Evolutionary conservation across 2,329 filamentous ascomycete species (phyloP).

Genomic region (Thielaviopsis ethacetica): DNA sequence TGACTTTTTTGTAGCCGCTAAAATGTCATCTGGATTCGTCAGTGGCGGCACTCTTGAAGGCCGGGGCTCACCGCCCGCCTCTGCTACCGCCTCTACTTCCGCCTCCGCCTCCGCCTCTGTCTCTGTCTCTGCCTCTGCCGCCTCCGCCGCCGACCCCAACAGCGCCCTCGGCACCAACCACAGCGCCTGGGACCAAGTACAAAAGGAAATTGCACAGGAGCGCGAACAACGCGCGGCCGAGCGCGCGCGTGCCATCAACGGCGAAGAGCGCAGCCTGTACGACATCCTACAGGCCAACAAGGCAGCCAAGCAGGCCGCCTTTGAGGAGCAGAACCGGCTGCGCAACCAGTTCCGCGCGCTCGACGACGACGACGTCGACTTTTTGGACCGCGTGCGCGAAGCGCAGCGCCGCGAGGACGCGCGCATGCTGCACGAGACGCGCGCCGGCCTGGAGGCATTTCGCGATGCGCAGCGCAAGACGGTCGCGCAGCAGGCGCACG

Average conservation of each 20-base stretch:
- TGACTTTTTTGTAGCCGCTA: neutral
- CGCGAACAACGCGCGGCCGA: constrained; percentile 36
- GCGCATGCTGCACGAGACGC: constrained; percentile 34
- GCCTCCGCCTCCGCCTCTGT: constrained; percentile 13
- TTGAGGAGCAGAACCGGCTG: constrained; percentile 56
- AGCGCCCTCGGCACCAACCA: constrained; percentile 14
- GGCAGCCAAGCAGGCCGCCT: constrained; percentile 70
- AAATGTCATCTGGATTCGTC: constrained; percentile 39
- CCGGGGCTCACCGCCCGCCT: constrained; percentile 11
- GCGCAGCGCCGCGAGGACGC: constrained; percentile 37
- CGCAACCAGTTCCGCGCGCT: constrained; percentile 64
- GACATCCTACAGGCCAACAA: constrained; percentile 61
- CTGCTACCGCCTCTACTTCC: constrained; percentile 8
- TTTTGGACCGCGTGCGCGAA: constrained; percentile 44
- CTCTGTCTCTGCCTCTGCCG: constrained; percentile 15
- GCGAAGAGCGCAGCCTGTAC: constrained; percentile 46
- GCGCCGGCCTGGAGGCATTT: constrained; percentile 40
- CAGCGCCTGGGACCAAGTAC: constrained; percentile 47
- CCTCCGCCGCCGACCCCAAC: constrained; percentile 13
- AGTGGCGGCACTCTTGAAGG: constrained; percentile 35
- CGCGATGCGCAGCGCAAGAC: constrained; percentile 29
- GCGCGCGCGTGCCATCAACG: constrained; percentile 25
- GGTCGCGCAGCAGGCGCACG: too few relatives aligned
- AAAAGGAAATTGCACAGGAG: constrained; percentile 46
- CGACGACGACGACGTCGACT: constrained; percentile 66